Base-by-base conservation (phyloP, 2,329 filamentous ascomycete species). In the Chlorencoelia australis region DNA sequence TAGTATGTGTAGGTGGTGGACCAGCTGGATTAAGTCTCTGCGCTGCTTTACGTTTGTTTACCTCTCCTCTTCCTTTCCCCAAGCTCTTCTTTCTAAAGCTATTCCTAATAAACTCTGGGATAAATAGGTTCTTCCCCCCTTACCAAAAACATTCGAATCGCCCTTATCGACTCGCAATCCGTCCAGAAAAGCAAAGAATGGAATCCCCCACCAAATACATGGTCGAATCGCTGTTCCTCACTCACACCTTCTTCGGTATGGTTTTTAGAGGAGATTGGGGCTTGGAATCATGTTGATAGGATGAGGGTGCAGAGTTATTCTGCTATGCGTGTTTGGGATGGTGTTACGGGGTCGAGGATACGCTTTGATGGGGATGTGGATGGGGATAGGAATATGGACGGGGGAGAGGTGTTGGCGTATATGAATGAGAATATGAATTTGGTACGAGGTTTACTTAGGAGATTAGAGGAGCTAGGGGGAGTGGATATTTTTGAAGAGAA, bases 261-360 rank as follows among this genome's bases (percentile, higher is more conserved):
- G 3, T 95, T 91, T 53, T 71, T 96, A 45, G 70, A 84, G 54
- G 67, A 71, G 4, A 91, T 94, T 42, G 91, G 89, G 22, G 87
- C 82, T 33, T 96, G 89, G 91, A 56, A 68, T 5, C 77, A 93
- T 54, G 66, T 95, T 42, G 71, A 83, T 48, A 64, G 68, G 27
- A 66, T 74, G 5, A 76, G 91, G 20, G 75, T 91, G 21, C 88
- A 95, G 63, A 73, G 79, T 1, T 98, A 95, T 59, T 79, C 93
- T 41, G 83, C 89, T 51, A 98, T 98, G 91, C 82, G 94, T 59
- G 91, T 96, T 20, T 98, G 93, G 91, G 91, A 98, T 59, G 93
- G 89, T 44, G 75, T 94, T 39, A 84, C 82, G 26, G 87, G 78
- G 41, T 84, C 87, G 22, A 75, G 79, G 49, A 91, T 98, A 57